These are phyloP conservation scores for Sarocladiaceae sp. DNA, from an alignment of 2,329 filamentous ascomycete species.

Conservation along the genomic window DNA sequence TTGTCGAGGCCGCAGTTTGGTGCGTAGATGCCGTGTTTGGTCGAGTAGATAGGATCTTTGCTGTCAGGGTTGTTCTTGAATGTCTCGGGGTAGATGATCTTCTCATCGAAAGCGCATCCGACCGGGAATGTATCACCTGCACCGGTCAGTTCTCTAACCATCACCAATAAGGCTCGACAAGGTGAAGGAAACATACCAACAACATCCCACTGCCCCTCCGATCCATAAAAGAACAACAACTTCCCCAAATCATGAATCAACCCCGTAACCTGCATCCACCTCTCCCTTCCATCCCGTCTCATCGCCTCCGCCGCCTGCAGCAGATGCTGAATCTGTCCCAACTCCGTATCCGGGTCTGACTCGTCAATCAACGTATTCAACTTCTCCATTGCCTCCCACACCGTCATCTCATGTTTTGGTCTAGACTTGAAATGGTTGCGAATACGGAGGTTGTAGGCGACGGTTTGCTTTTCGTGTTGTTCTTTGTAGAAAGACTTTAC, in stretches of 20 bases:
- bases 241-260: constrained; percentile 79
- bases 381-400: constrained; percentile 92
- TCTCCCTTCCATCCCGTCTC: constrained; percentile 75
- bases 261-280: constrained; percentile 77
- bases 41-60: constrained; percentile 66
- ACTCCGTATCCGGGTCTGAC: constrained; percentile 82
- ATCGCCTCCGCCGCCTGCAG: constrained; percentile 88
- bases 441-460: constrained; percentile 79
- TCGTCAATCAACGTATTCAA: constrained; percentile 89
- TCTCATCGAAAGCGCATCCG: constrained; percentile 68
- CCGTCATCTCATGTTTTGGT: constrained; percentile 64
- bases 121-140: constrained; percentile 75
- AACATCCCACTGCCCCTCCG: constrained; percentile 89
- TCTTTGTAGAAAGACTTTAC: constrained; percentile 84
- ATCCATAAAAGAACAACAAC: constrained; percentile 68
- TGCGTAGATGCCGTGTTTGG: constrained; percentile 74
- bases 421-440: constrained; percentile 58
- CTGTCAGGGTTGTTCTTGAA: constrained; percentile 75
- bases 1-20: constrained; percentile 80
- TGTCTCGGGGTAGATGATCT: constrained; percentile 76
- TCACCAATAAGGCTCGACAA: too few relatives aligned
- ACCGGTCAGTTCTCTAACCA: too few relatives aligned
- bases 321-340: constrained; percentile 86
- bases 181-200: constrained; percentile 37
- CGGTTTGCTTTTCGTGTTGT: constrained; percentile 67